phyloP scores from a whole-genome alignment of 2,329 filamentous ascomycete genomes.

The Mollisia scopiformis region DNA sequence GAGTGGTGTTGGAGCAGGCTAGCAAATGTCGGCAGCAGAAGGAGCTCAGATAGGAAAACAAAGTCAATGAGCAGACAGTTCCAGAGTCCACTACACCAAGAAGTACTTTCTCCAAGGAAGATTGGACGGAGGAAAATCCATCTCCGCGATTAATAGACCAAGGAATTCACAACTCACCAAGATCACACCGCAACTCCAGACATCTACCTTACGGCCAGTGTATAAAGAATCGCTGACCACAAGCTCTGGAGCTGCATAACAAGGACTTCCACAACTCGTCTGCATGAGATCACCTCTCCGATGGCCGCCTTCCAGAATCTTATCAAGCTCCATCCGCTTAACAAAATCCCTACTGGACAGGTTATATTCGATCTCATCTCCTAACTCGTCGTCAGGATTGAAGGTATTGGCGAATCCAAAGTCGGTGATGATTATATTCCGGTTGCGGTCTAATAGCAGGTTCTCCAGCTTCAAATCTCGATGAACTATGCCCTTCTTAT shows the following conservation, averaged over 20 bases:
- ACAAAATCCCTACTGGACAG: conserved; percentile 87
- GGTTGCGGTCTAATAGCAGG: conserved; percentile 88
- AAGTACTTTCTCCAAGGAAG: background rate
- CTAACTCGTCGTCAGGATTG: conserved; percentile 83
- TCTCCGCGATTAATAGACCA: background rate
- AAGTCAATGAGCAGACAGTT: too few species aligned
- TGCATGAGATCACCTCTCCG: conserved; percentile 96
- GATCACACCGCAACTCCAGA: conserved; percentile 99
- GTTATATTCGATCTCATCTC: conserved; percentile 87
- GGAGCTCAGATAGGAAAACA: too few species aligned
- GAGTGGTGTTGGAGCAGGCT: background rate
- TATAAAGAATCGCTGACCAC: conserved; percentile 98
- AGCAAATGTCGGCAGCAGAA: background rate
- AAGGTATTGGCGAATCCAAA: conserved; percentile 99
- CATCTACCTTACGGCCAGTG: conserved; percentile 95
- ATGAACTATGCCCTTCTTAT: conserved; percentile 98
- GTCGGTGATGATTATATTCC: conserved; percentile 99
- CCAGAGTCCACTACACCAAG: too few species aligned
- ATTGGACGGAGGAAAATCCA: background rate
- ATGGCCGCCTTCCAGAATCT: conserved; percentile 71
- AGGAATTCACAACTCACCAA: conserved; percentile 64
- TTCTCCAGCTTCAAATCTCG: conserved; percentile 97
- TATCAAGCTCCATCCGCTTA: conserved; percentile 83
- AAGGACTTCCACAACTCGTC: conserved; percentile 97
- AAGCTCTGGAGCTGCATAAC: conserved; percentile 94